Base-by-base conservation (phyloP, 257 asterid species). In the Mitragyna speciosa region DNA sequence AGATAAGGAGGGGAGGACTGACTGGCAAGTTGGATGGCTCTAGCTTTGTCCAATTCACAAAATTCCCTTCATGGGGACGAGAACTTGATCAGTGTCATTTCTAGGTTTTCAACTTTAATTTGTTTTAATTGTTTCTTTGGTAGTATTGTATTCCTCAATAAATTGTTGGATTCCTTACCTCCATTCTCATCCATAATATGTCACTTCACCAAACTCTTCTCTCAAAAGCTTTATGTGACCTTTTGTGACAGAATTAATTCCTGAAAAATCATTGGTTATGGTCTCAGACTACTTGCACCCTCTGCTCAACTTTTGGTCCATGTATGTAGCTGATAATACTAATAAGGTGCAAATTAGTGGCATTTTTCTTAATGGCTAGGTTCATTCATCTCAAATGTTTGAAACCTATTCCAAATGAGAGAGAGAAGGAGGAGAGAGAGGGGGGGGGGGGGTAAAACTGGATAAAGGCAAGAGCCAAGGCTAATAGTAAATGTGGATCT, bases 1-100 rank as follows among this genome's bases (percentile, higher is more conserved):
- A 78, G 82, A 83, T 80, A 77, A 84, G 83, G 52, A 68, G 48
- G 78, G 83, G 47, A 68, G 48, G 78, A 79, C 82, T 74, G 80
- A 65, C 81, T 84, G 85, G 86, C 85, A 79, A 79, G 20, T 75
- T 79, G 79, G 69, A 78, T 73, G 73, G 73, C 70, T 41, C 72
- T 75, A 41, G 47, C 68, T 76, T 70, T 22, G 82, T 84, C 82
- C 85, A 76, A 68, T 77, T 73, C 81, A 49, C 33, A 58, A 48
- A 41, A 49, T 69, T 59, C 71, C 67, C 76, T 66, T 78, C 51
- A 73, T 30, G 45, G 56, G 36, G 47, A 49, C 75, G 36, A 73
- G 15, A 54, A 39, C 49, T 48, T 76, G 43, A 20, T 45, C 75
- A 12, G 11, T 59, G 20, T 15, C 48, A 31, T 7, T 70, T 41